Evolutionary conservation across 345 rosid genomes (phyloP).

Genomic region (Moricandia arvensis): DNA sequence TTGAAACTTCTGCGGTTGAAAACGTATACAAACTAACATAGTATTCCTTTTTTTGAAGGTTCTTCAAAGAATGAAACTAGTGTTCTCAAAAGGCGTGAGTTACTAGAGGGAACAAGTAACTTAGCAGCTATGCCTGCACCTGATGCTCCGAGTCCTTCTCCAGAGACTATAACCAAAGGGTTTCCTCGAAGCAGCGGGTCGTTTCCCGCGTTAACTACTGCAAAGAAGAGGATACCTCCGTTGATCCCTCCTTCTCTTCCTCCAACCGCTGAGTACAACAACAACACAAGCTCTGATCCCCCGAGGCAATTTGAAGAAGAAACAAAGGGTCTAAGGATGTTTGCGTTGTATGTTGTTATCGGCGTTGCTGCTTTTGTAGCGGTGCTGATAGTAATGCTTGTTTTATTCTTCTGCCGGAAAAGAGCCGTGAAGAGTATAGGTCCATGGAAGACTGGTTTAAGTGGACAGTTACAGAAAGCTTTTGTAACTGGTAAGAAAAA

Average conservation of each 20-base stretch:
- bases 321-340: constrained; percentile 30
- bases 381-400: constrained; percentile 36
- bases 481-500: constrained; percentile 67
- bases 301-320: constrained; percentile 16
- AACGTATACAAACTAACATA: not conserved
- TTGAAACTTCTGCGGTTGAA: not conserved
- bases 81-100: constrained; percentile 54
- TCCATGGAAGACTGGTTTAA: constrained; percentile 95
- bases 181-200: constrained; percentile 76
- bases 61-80: constrained; percentile 33
- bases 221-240: constrained; percentile 38
- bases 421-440: constrained; percentile 56
- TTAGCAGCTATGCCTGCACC: constrained; percentile 54
- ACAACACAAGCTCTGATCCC: constrained; percentile 14
- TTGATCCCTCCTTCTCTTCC: constrained; percentile 20
- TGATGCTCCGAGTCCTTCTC: constrained; percentile 31
- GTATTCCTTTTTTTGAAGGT: not conserved
- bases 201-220: constrained; percentile 69
- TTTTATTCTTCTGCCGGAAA: constrained; percentile 47
- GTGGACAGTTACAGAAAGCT: constrained; percentile 94
- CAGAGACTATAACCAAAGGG: constrained; percentile 46
- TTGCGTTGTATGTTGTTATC: constrained; percentile 56
- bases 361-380: constrained; percentile 39
- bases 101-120: constrained; percentile 64
- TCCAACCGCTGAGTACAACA: constrained; percentile 17